Evolutionary conservation across 495 filamentous ascomycete genomes (phyloP).

Genomic region (Neurospora sp.): DNA sequence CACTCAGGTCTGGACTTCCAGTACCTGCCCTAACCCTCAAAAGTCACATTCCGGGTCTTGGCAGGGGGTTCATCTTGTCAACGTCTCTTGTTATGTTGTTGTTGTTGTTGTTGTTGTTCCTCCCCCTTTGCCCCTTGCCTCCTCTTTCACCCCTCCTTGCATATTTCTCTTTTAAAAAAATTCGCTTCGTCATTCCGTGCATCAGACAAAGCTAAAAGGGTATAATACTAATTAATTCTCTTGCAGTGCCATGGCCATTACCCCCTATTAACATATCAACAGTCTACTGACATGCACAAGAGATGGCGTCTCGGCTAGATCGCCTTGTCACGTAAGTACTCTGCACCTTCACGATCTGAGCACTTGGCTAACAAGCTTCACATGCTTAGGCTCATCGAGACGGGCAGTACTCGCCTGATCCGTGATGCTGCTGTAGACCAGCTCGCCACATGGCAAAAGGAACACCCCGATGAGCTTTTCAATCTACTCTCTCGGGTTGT

Average conservation of each 20-base stretch:
- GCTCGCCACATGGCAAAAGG: conserved; percentile 92
- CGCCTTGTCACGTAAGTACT: conserved; percentile 82
- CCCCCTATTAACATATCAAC: conserved; percentile 2
- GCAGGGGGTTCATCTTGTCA: background rate
- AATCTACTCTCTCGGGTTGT: conserved; percentile 93
- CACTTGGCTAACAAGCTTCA: conserved; percentile 16
- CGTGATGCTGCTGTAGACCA: conserved; percentile 94
- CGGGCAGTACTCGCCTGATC: conserved; percentile 87
- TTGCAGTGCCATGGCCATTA: conserved; percentile 17
- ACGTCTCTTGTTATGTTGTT: background rate
- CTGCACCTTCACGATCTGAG: conserved; percentile 1
- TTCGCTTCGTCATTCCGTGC: background rate
- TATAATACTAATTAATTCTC: conserved; percentile 9
- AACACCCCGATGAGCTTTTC: conserved; percentile 94
- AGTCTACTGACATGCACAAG: conserved; percentile 26
- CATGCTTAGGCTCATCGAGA: conserved; percentile 71
- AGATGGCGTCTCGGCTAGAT: conserved; percentile 60
- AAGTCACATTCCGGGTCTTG: background rate
- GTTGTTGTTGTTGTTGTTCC: background rate
- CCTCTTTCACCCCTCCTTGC: background rate
- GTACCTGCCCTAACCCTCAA: background rate
- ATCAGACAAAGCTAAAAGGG: background rate
- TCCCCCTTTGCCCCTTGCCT: background rate
- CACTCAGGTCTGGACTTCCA: background rate
- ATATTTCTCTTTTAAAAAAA: background rate